Evolutionary conservation across 805 yeast genomes (phyloP).

Genomic region (Hanseniaspora jakobsenii): DNA sequence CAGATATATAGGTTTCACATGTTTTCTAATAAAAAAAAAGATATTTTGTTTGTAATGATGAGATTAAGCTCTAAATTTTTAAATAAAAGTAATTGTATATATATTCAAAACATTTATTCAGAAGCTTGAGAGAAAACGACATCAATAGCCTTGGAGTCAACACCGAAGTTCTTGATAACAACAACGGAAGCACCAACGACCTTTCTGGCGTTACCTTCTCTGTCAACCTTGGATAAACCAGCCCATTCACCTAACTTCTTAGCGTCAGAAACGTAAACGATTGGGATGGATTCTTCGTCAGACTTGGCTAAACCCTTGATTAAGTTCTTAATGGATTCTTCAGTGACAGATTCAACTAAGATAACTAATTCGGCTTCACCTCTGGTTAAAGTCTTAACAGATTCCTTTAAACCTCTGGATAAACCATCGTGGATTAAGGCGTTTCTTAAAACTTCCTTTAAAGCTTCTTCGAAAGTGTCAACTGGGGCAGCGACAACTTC

Average conservation of each 20-base stretch:
- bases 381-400: conserved; percentile 94
- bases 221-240: conserved; percentile 98
- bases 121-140: conserved; percentile 52
- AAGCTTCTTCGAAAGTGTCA: conserved; percentile 94
- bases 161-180: conserved; percentile 99
- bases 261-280: conserved; percentile 98
- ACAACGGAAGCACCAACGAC: conserved; percentile 99
- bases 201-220: conserved; percentile 99
- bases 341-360: conserved; percentile 96
- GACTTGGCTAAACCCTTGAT: conserved; percentile 99
- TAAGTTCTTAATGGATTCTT: conserved; percentile 89
- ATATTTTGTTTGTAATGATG: not conserved
- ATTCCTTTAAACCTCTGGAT: conserved; percentile 99
- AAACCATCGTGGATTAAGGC: conserved; percentile 97
- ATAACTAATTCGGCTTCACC: conserved; percentile 97
- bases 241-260: conserved; percentile 99
- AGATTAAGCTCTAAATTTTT: not conserved
- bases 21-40: too few relatives aligned
- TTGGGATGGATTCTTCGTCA: conserved; percentile 90
- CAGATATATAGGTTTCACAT: too few relatives aligned
- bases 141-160: conserved; percentile 93
- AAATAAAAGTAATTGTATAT: conserved; percentile 9
- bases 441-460: conserved; percentile 95
- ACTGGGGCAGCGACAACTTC: conserved; percentile 75
- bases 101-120: conserved; percentile 11